Evolutionary conservation across 2,329 filamentous ascomycete genomes (phyloP).

Genomic region (Alternaria metachromatica): DNA sequence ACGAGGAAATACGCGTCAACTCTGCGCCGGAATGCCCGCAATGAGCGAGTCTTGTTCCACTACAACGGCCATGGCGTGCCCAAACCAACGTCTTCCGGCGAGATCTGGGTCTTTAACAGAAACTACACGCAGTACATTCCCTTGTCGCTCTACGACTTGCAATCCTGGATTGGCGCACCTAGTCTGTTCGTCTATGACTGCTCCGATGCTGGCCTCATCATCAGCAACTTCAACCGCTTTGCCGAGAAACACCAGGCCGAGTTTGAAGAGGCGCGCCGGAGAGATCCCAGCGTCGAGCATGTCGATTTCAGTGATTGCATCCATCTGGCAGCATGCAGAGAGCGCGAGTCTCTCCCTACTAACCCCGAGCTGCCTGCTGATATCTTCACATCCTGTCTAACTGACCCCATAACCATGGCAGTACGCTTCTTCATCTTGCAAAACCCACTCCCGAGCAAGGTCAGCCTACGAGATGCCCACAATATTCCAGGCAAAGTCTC

Average conservation of each 20-base stretch:
- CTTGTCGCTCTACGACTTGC: constrained; percentile 91
- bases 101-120: constrained; percentile 99
- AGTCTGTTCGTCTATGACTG: constrained; percentile 98
- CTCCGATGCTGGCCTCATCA: constrained; percentile 93
- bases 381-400: constrained; percentile 93
- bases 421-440: constrained; percentile 95
- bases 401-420: constrained; percentile 96
- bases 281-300: constrained; percentile 72
- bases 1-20: constrained; percentile 96
- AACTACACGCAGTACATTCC: constrained; percentile 99
- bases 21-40: constrained; percentile 88
- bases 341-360: constrained; percentile 91
- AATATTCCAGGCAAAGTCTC: constrained; percentile 90
- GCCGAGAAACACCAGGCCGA: constrained; percentile 94
- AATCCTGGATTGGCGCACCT: constrained; percentile 93
- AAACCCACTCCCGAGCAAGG: constrained; percentile 73
- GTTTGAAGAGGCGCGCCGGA: constrained; percentile 75
- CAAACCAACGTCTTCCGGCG: constrained; percentile 90
- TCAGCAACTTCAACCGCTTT: constrained; percentile 92
- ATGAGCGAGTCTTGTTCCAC: constrained; percentile 95
- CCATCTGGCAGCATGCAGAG: constrained; percentile 87
- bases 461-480: constrained; percentile 82
- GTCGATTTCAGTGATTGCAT: constrained; percentile 83
- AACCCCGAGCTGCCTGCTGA: constrained; percentile 93
- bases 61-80: constrained; percentile 99